Conservation (phyloP, 2,329 filamentous ascomycete species). For the Zymoseptoria passerinii region DNA sequence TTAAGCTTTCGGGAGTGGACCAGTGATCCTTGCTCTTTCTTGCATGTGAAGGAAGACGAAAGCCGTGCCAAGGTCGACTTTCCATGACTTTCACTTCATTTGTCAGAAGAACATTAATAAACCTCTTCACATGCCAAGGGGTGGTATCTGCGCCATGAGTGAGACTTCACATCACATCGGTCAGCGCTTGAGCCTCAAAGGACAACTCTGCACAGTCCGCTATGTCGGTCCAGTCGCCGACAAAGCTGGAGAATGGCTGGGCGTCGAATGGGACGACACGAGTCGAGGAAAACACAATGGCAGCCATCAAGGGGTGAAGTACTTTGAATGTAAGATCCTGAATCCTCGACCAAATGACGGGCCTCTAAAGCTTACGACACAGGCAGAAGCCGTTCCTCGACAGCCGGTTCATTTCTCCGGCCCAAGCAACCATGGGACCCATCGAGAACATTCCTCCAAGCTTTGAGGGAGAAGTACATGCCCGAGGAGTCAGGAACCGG, state of each 20-base stretch:
- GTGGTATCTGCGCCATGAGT: neutral
- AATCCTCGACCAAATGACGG: conserved; percentile 3
- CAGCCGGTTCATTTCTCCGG: conserved; percentile 78
- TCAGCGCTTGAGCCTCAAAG: conserved; percentile 72
- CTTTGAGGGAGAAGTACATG: conserved; percentile 76
- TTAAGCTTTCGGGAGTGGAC: neutral
- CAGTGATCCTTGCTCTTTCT: neutral
- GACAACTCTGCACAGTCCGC: conserved; percentile 71
- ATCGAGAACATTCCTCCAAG: conserved; percentile 66
- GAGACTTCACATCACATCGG: conserved; percentile 35
- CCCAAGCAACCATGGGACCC: conserved; percentile 62
- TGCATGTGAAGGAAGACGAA: neutral
- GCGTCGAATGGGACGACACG: conserved; percentile 93
- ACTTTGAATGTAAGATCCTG: conserved; percentile 64
- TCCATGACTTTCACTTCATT: neutral
- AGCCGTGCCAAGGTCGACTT: neutral
- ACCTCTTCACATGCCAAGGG: neutral
- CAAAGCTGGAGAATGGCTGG: conserved; percentile 74
- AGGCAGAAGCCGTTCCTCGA: conserved; percentile 57
- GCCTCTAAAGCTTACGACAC: conserved; percentile 21
- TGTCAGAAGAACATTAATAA: neutral
- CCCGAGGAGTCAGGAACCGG: conserved; percentile 30
- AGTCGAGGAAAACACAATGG: conserved; percentile 85
- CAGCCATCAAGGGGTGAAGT: conserved; percentile 65
- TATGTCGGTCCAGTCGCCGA: conserved; percentile 71